Conservation (phyloP, 78 protist species). For the Creolimax fragrantissima region DNA sequence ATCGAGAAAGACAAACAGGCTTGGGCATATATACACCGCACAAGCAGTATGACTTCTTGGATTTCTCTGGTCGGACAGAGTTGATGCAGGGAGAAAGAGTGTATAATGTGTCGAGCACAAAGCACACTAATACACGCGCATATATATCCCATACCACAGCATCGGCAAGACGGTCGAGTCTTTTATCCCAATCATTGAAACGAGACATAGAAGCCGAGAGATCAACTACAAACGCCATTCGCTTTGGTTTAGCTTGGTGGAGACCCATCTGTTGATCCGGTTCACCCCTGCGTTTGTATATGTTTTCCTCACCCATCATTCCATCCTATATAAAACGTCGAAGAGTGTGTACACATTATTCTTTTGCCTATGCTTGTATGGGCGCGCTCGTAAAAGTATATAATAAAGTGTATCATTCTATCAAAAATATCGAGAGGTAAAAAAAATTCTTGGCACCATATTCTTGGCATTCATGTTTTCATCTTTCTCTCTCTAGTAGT, state of each 20-base stretch:
- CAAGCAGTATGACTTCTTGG: not conserved
- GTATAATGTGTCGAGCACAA: no score
- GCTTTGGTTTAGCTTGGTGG: slow-evolving; percentile 40
- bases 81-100: no score
- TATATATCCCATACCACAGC: not conserved
- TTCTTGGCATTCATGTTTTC: no score
- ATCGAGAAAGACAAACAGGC: not conserved
- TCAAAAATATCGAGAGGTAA: not conserved
- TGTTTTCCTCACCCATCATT: slow-evolving; percentile 25
- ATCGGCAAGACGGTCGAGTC: slow-evolving; percentile 49
- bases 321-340: slow-evolving; percentile 48
- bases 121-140: no score
- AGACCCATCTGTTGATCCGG: not conserved
- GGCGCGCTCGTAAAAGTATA: not conserved
- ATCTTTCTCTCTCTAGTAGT: no score
- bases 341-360: no score
- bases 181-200: slow-evolving; percentile 45
- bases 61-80: not conserved
- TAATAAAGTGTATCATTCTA: no score
- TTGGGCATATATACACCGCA: not conserved
- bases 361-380: not conserved
- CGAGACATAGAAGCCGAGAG: slow-evolving; percentile 50
- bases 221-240: slow-evolving; percentile 34
- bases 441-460: no score
- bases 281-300: slow-evolving; percentile 28